These are phyloP conservation scores for Epipyxis sp. DNA, from an alignment of 108 stramenopile species.

Conservation along the genomic window DNA sequence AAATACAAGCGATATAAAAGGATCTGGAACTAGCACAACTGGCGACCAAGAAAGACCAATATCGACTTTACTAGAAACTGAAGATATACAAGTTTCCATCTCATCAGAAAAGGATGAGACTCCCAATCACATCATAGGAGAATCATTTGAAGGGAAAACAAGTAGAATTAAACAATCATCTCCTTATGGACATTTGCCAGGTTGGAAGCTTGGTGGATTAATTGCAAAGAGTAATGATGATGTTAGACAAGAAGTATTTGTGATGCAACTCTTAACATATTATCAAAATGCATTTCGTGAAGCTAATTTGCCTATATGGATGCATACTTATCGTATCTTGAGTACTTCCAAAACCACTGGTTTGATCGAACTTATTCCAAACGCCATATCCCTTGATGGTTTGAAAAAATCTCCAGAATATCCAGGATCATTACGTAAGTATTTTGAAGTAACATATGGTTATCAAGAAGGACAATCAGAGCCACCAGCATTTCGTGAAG, in stretches of 20 bases:
- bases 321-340: conserved; percentile 92
- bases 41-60: too few relatives aligned
- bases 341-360: conserved; percentile 85
- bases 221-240: conserved; percentile 87
- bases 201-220: conserved; percentile 46
- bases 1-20: not conserved
- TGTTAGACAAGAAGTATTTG: conserved; percentile 62
- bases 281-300: conserved; percentile 85
- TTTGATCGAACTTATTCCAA: conserved; percentile 79
- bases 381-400: conserved; percentile 87
- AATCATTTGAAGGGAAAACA: not conserved
- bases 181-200: conserved; percentile 17
- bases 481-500: conserved; percentile 86
- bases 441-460: not conserved
- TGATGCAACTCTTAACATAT: conserved; percentile 87
- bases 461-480: not conserved
- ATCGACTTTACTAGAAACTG: too few relatives aligned
- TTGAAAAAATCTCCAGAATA: conserved; percentile 85
- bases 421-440: conserved; percentile 48
- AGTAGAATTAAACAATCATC: not conserved
- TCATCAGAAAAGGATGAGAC: not conserved
- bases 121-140: not conserved
- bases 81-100: not conserved
- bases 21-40: not conserved
- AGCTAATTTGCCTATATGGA: conserved; percentile 77